A percentile compares a stretch with the other conserved stretches of the same genome.
Conservation (phyloP, 345 rosid genomes). For the Eucalyptus albens region DNA sequence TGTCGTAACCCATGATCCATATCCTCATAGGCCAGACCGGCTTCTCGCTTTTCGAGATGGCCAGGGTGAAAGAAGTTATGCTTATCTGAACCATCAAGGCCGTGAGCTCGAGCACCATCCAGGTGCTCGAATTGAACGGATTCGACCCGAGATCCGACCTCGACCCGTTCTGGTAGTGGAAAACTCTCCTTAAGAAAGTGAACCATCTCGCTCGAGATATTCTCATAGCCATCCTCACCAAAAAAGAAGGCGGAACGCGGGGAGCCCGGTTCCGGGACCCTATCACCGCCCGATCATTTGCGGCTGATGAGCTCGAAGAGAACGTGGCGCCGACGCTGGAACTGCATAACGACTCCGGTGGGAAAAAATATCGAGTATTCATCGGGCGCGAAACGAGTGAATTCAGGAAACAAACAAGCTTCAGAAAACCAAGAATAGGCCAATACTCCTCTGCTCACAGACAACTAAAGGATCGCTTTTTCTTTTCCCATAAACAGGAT, state of each 20-base stretch:
- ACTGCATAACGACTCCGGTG: conserved; percentile 30
- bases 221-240: conserved; percentile 63
- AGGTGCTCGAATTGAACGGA: conserved; percentile 77
- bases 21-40: conserved; percentile 94
- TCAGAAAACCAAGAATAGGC: not conserved
- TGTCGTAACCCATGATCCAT: conserved; percentile 80
- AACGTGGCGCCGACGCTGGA: conserved; percentile 21
- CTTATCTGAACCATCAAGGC: conserved; percentile 58
- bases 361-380: conserved; percentile 47
- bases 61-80: conserved; percentile 52
- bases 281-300: conserved; percentile 4
- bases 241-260: conserved; percentile 17
- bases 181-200: conserved; percentile 81
- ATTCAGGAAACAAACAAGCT: not conserved
- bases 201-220: conserved; percentile 95
- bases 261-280: conserved; percentile 35
- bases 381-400: not conserved
- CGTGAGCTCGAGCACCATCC: conserved; percentile 87
- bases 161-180: conserved; percentile 92
- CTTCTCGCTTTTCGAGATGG: conserved; percentile 54
- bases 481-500: not conserved
- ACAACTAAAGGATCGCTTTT: not conserved
- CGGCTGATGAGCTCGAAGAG: conserved; percentile 29
- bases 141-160: conserved; percentile 81
- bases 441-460: not conserved